phyloP scores from a whole-genome alignment of 2,329 filamentous ascomycete genomes.

The Xylaria sp. region DNA sequence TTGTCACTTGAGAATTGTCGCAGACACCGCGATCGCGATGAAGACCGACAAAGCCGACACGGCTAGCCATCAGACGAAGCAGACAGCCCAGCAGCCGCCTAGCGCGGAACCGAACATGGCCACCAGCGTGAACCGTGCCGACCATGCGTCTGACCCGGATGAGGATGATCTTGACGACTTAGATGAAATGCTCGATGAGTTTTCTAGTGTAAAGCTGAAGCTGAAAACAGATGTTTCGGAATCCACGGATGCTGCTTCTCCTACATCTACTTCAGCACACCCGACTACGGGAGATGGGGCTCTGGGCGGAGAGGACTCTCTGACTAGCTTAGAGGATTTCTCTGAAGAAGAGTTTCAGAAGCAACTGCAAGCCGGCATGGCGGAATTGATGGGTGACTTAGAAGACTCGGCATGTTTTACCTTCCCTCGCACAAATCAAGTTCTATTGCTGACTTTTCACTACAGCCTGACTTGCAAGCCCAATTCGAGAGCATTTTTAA shows the following conservation, averaged over 20 bases:
- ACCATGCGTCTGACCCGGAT: conserved; percentile 82
- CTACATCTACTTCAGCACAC: conserved; percentile 31
- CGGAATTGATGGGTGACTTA: conserved; percentile 75
- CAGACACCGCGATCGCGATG: conserved; percentile 24
- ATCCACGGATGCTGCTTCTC: conserved; percentile 29
- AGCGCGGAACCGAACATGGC: conserved; percentile 35
- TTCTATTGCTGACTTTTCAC: conserved; percentile 5
- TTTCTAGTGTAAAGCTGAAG: conserved; percentile 69
- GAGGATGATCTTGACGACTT: conserved; percentile 87
- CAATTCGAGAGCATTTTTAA: conserved; percentile 82
- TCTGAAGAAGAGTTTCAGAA: conserved; percentile 82
- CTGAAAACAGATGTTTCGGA: conserved; percentile 46
- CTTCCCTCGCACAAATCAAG: background rate
- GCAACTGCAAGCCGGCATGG: conserved; percentile 90
- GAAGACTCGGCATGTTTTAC: conserved; percentile 59
- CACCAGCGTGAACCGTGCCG: conserved; percentile 42
- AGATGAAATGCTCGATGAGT: conserved; percentile 94
- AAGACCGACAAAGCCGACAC: conserved; percentile 27
- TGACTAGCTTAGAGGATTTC: conserved; percentile 49
- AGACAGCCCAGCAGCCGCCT: conserved; percentile 21
- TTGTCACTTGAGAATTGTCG: background rate
- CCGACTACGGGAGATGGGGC: conserved; percentile 27
- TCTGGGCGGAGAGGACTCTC: conserved; percentile 34
- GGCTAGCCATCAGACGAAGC: conserved; percentile 25
- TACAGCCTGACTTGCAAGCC: conserved; percentile 72